These are phyloP conservation scores for Mycosphaerelloides madeirae DNA, from an alignment of 2,329 filamentous ascomycete species.

Conservation along the genomic window DNA sequence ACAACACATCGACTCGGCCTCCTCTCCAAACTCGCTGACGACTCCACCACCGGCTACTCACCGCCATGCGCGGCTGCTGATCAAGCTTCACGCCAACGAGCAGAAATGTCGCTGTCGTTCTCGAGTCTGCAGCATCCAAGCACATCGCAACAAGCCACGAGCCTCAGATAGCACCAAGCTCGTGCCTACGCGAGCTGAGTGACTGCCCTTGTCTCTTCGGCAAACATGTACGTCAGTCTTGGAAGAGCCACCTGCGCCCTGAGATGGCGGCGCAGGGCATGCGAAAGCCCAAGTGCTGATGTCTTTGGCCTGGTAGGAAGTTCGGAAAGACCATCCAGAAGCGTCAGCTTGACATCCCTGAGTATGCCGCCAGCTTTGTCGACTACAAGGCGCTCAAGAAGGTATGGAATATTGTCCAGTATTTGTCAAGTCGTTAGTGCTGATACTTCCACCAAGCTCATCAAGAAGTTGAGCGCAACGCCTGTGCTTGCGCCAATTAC, in stretches of 20 bases:
- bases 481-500: slow-evolving; percentile 70
- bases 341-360: slow-evolving; percentile 95
- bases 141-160: slow-evolving; percentile 1
- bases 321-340: slow-evolving; percentile 99
- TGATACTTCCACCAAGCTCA: slow-evolving; percentile 61
- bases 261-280: background rate
- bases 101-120: slow-evolving; percentile 5
- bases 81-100: background rate
- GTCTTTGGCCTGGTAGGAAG: slow-evolving; percentile 62
- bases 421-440: background rate
- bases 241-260: background rate
- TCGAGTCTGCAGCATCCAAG: slow-evolving; percentile 3
- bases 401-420: slow-evolving; percentile 49
- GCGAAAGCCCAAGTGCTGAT: slow-evolving; percentile 4
- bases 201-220: background rate
- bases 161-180: slow-evolving; percentile 2
- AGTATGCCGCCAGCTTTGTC: slow-evolving; percentile 98
- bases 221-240: slow-evolving; percentile 7
- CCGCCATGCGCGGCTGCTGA: background rate
- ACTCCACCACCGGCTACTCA: no score
- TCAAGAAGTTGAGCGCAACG: slow-evolving; percentile 94
- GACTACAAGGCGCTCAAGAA: slow-evolving; percentile 99
- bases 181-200: slow-evolving; percentile 1
- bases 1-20: no score
- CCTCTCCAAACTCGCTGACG: no score